Evolutionary conservation across 2,329 filamentous ascomycete genomes (phyloP), one percentile per base, ranked within the genome.

Genomic region (Epichloe hybrida): DNA sequence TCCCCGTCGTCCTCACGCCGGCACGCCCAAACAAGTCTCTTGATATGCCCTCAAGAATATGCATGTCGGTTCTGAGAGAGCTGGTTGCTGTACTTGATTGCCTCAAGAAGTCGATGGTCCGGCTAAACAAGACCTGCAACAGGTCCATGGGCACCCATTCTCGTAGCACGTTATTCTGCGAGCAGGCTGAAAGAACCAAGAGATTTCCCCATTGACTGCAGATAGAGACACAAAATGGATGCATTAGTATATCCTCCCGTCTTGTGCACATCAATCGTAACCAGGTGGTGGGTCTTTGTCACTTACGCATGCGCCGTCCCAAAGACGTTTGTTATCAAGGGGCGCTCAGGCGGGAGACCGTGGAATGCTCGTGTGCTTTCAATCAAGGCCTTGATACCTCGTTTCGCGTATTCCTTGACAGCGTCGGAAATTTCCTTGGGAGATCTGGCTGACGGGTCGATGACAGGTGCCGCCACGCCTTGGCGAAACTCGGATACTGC

Each of bases 231-330:
- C 3, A n/a, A 34, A 11, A 21, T 9, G 7, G 17, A 23, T 12
- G 35, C 17, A n/a, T 46, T n/a, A 46, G 44, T 23, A 21, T 17
- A 17, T 17, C 2, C 17, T 17, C 2, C 35, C 36, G 45, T 37
- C 5, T 15, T 36, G 5, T 21, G 12, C 45, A 38, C 2, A 13
- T 23, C 3, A 12, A 11, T 20, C 8, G 11, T 40, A 17, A 40
- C 15, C 37, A n/a, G 15, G 15, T 7, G 4, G 37, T 11, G n/a
- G 11, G 37, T 11, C 12, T 34, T 20, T 20, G 38, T 35, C 9
- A 81, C 88, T 80, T 86, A 95, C 87, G 91, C 90, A 74, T 96
- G 91, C 55, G 89, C 86, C 17, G 91, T 97, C 49, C 91, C 90
- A 67, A 95, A 95, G 23, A 95, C 83, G 60, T 96, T 97, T n/a